These are phyloP conservation scores for Dysphania ambrosioides DNA, from an alignment of 148 eudicot genomes.

Conservation along the genomic window DNA sequence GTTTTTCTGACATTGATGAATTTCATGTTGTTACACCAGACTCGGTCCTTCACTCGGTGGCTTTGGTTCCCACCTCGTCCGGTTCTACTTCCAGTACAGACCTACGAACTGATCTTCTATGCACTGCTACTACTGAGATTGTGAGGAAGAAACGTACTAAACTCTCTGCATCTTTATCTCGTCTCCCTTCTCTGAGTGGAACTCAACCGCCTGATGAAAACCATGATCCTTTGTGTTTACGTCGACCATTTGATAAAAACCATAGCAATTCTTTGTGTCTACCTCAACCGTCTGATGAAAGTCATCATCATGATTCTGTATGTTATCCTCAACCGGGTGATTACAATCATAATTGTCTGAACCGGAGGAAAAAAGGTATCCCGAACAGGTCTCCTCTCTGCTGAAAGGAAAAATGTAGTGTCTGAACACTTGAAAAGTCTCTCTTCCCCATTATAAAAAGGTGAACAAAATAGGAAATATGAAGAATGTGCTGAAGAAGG, in stretches of 20 bases:
- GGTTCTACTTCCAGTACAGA: slow-evolving; percentile 34
- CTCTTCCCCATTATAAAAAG: too few species aligned
- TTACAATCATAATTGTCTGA: background rate
- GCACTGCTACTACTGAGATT: slow-evolving; percentile 34
- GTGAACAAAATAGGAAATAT: background rate
- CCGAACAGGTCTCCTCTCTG: slow-evolving; percentile 44
- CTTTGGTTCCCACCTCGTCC: slow-evolving; percentile 27
- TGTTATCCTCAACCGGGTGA: slow-evolving; percentile 22
- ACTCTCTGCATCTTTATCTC: too few species aligned
- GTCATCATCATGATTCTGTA: too few species aligned
- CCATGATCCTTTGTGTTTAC: too few species aligned
- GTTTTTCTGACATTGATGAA: slow-evolving; percentile 28
- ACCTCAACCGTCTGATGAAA: too few species aligned
- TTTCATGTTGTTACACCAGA: slow-evolving; percentile 33
- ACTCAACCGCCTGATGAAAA: too few species aligned
- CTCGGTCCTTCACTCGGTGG: slow-evolving; percentile 38
- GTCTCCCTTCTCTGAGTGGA: too few species aligned
- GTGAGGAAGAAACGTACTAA: slow-evolving; percentile 43
- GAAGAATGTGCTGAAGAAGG: background rate
- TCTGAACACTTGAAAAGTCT: background rate
- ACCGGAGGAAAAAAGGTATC: slow-evolving; percentile 37
- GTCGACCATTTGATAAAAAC: too few species aligned
- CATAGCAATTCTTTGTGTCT: too few species aligned
- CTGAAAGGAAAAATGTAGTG: slow-evolving; percentile 11
- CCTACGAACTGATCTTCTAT: slow-evolving; percentile 22